phyloP scores from a whole-genome alignment of 225 moss, liverwort and hornwort species.

The Marchantia polymorpha region DNA sequence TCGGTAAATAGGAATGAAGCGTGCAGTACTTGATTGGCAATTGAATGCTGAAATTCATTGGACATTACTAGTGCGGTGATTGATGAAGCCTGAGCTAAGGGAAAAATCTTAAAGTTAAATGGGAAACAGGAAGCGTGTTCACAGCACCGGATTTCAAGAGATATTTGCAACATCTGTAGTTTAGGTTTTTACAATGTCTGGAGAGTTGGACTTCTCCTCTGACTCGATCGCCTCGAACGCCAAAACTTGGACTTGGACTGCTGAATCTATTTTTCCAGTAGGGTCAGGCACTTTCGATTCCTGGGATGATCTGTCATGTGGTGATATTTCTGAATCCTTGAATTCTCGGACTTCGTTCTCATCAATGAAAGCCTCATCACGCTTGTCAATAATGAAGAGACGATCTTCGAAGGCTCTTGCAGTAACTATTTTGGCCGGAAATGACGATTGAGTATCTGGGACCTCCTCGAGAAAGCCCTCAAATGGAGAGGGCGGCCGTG shows the following conservation, averaged over 20 bases:
- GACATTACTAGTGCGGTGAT: too few relatives aligned
- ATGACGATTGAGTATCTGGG: background rate
- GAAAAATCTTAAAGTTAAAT: too few relatives aligned
- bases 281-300: background rate
- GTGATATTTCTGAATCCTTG: background rate
- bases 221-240: background rate
- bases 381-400: background rate
- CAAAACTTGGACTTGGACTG: too few relatives aligned
- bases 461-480: background rate
- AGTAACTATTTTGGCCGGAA: conserved; percentile 9
- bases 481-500: conserved; percentile 21
- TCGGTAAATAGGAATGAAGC: too few relatives aligned
- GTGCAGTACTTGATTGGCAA: too few relatives aligned
- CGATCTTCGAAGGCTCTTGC: conserved; percentile 16
- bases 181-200: conserved; percentile 18
- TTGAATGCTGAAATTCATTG: too few relatives aligned
- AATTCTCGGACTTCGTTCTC: background rate
- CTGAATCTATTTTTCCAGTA: background rate
- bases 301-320: background rate
- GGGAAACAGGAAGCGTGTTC: too few relatives aligned
- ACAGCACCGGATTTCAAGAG: too few relatives aligned
- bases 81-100: too few relatives aligned
- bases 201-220: conserved; percentile 3
- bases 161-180: conserved; percentile 1
- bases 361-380: background rate